Conservation (phyloP, 371 early-diverging fungal genomes). For the Lichtheimia ramosa region DNA sequence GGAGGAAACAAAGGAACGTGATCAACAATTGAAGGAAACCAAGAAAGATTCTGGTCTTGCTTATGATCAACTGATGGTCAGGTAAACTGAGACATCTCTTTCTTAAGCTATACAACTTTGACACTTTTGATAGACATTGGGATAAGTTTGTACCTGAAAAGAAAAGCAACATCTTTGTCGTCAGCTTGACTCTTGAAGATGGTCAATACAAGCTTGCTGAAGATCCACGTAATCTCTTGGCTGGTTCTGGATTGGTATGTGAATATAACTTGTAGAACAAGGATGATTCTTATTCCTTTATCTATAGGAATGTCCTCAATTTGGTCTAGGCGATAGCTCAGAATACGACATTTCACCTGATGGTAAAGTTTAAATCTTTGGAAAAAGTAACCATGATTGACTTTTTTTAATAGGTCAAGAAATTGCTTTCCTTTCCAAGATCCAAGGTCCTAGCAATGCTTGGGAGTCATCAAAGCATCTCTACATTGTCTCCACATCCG, state of each 20-base stretch:
- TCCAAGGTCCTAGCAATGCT: constrained; percentile 61
- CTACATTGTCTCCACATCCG: constrained; percentile 62
- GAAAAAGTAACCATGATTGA: no score
- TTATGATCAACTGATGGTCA: constrained; percentile 66
- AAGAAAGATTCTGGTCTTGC: constrained; percentile 56
- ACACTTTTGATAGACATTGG: constrained; percentile 68
- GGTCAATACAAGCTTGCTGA: constrained; percentile 24
- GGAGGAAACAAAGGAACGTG: constrained; percentile 41
- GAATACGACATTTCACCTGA: constrained; percentile 67
- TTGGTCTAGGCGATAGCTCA: constrained; percentile 61
- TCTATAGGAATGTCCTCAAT: constrained; percentile 47
- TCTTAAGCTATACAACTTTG: no score
- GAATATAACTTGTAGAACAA: background rate
- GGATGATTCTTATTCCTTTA: background rate
- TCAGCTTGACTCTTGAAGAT: constrained; percentile 31
- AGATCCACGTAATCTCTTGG: constrained; percentile 53
- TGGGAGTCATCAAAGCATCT: constrained; percentile 80
- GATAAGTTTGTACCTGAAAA: constrained; percentile 55
- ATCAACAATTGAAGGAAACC: constrained; percentile 34
- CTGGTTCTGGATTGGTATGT: constrained; percentile 42
- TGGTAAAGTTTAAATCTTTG: constrained; percentile 17
- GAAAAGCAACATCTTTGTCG: constrained; percentile 61
- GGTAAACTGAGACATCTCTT: constrained; percentile 25
- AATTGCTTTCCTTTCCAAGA: constrained; percentile 74
- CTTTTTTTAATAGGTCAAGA: constrained; percentile 38